Evolutionary conservation across 2,329 filamentous ascomycete species (phyloP).

Genomic region (Anisogramma anomala): DNA sequence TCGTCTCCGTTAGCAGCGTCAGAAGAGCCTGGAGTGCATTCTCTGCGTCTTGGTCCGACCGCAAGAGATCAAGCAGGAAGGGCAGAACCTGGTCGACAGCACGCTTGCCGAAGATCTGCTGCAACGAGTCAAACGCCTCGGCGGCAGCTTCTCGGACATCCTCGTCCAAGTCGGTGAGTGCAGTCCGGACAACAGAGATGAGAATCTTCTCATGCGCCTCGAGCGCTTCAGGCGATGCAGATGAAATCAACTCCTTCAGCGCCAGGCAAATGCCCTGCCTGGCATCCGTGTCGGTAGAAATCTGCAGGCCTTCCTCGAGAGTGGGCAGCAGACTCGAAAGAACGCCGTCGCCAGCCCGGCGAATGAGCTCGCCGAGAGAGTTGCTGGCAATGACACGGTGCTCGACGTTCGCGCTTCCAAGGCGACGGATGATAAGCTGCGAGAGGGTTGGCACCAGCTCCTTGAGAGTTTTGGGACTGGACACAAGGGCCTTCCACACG

Average conservation of each 20-base stretch:
- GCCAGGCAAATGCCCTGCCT: constrained; percentile 97
- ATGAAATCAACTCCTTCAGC: constrained; percentile 81
- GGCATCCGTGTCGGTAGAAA: constrained; percentile 79
- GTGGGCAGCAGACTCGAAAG: constrained; percentile 79
- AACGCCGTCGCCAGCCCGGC: constrained; percentile 91
- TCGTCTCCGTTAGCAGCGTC: constrained; percentile 86
- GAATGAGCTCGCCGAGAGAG: constrained; percentile 88
- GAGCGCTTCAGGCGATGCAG: constrained; percentile 75
- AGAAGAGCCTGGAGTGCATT: constrained; percentile 87
- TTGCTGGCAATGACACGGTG: constrained; percentile 98
- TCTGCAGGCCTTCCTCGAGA: constrained; percentile 80
- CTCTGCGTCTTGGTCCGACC: constrained; percentile 74
- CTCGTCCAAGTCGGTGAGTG: constrained; percentile 76
- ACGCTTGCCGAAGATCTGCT: constrained; percentile 86
- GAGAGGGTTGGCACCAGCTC: constrained; percentile 91
- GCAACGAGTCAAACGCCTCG: constrained; percentile 90
- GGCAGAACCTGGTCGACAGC: constrained; percentile 93
- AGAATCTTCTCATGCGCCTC: constrained; percentile 93
- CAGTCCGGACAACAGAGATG: constrained; percentile 86
- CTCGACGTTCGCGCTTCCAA: constrained; percentile 94
- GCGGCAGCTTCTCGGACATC: constrained; percentile 92
- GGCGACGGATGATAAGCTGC: constrained; percentile 82
- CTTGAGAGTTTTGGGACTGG: constrained; percentile 82
- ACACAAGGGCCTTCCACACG: constrained; percentile 95
- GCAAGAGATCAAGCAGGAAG: constrained; percentile 78